A percentile compares a stretch with the other conserved stretches of the same genome.
phyloP scores from a whole-genome alignment of 371 early-diverging fungal species.

The Phascolomyces articulosus region DNA sequence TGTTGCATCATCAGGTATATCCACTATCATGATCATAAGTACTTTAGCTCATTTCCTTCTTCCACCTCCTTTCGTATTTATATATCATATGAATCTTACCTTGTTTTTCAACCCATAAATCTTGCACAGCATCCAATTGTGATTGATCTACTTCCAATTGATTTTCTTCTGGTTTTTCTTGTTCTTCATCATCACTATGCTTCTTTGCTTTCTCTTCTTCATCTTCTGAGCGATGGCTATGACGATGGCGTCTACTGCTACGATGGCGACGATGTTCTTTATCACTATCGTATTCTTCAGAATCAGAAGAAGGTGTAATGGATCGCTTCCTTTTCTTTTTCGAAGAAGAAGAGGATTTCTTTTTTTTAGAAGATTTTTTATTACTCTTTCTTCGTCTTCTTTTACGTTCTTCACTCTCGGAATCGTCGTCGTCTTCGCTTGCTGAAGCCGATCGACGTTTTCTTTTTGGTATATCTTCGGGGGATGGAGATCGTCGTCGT shows the following conservation, averaged over 20 bases:
- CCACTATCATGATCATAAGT: constrained; percentile 36
- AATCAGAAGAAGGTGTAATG: constrained; percentile 10
- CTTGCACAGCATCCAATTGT: constrained; percentile 49
- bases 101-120: constrained; percentile 22
- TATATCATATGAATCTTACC: neutral
- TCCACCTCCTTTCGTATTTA: no score
- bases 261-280: neutral
- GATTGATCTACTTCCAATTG: constrained; percentile 33
- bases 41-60: no score
- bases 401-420: constrained; percentile 20
- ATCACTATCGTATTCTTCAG: constrained; percentile 17
- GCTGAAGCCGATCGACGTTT: constrained; percentile 7
- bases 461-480: constrained; percentile 24
- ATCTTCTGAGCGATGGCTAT: neutral
- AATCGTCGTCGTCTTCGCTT: constrained; percentile 6
- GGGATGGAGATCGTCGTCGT: constrained; percentile 37
- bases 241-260: neutral
- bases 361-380: constrained; percentile 19
- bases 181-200: constrained; percentile 11
- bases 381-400: constrained; percentile 24
- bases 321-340: constrained; percentile 13
- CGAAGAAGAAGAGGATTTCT: constrained; percentile 23
- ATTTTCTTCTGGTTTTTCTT: constrained; percentile 11
- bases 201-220: constrained; percentile 16
- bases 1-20: constrained; percentile 61